Evolutionary conservation across 2,329 filamentous ascomycete genomes (phyloP).

Genomic region (Zarea fungicola): DNA sequence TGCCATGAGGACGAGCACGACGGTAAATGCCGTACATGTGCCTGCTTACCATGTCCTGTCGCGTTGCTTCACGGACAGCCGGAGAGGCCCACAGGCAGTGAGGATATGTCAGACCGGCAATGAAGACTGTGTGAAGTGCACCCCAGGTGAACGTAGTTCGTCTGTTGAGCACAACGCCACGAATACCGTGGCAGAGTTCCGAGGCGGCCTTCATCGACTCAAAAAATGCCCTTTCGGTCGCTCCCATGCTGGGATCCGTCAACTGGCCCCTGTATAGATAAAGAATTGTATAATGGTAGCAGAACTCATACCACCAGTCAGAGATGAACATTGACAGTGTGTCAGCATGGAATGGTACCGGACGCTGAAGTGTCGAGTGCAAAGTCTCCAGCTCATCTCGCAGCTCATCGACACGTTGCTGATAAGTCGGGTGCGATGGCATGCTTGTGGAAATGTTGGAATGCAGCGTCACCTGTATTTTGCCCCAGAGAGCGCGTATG

Average conservation of each 20-base stretch:
- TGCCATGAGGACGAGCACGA: slow-evolving; percentile 26
- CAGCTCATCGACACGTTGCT: neutral
- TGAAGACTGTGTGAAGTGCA: slow-evolving; percentile 12
- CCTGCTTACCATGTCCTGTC: slow-evolving; percentile 19
- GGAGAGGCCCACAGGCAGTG: slow-evolving; percentile 27
- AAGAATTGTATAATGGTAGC: neutral
- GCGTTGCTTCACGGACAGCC: slow-evolving; percentile 11
- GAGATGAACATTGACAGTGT: slow-evolving; percentile 12
- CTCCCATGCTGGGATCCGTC: neutral
- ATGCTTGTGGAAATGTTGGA: neutral
- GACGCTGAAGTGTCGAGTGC: neutral
- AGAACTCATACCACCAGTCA: slow-evolving; percentile 13
- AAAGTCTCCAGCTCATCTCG: slow-evolving; percentile 11
- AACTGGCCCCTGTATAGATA: slow-evolving; percentile 2
- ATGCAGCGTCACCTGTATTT: slow-evolving; percentile 6
- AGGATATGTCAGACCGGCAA: slow-evolving; percentile 18
- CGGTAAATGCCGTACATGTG: slow-evolving; percentile 25
- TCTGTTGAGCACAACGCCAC: slow-evolving; percentile 6
- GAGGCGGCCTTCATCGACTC: neutral
- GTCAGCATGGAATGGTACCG: neutral
- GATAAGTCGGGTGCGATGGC: neutral
- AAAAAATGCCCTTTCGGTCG: neutral
- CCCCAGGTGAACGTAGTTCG: slow-evolving; percentile 13
- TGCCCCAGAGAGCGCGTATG: slow-evolving; percentile 12
- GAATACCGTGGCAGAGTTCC: slow-evolving; percentile 1